Evolutionary conservation across 805 yeast species (phyloP).

Genomic region (Tetrapisispora iriomotensis): DNA sequence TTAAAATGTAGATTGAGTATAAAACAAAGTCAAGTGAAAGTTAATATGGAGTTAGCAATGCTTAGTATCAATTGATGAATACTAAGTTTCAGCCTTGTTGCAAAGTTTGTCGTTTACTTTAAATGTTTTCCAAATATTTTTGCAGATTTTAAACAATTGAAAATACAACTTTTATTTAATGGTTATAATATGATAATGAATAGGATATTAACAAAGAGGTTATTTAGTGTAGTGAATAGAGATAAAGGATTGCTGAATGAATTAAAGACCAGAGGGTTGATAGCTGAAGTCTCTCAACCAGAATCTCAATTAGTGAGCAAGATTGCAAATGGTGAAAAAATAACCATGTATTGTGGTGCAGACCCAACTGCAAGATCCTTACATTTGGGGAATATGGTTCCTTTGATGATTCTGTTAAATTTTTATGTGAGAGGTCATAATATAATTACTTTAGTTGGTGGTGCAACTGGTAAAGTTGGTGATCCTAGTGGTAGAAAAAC

Average conservation of each 20-base stretch:
- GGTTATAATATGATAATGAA: not conserved
- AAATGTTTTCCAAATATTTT: no score
- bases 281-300: constrained; percentile 26
- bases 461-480: constrained; percentile 93
- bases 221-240: not conserved
- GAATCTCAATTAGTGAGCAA: constrained; percentile 9
- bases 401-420: constrained; percentile 76
- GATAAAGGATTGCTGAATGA: not conserved
- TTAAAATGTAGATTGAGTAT: no score
- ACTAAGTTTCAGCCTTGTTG: no score
- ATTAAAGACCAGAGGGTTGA: constrained; percentile 19
- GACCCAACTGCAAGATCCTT: constrained; percentile 89
- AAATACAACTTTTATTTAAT: no score
- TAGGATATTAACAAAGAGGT: not conserved
- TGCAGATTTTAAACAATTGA: no score
- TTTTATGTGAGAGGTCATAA: constrained; percentile 78
- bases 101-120: no score
- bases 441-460: constrained; percentile 79
- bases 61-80: no score
- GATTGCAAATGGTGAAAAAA: constrained; percentile 20
- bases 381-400: constrained; percentile 85
- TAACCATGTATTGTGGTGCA: constrained; percentile 83
- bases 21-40: no score
- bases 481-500: constrained; percentile 90
- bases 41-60: no score